These are phyloP conservation scores for Perilla frutescens DNA, from an alignment of 257 asterid species.

Conservation along the genomic window DNA sequence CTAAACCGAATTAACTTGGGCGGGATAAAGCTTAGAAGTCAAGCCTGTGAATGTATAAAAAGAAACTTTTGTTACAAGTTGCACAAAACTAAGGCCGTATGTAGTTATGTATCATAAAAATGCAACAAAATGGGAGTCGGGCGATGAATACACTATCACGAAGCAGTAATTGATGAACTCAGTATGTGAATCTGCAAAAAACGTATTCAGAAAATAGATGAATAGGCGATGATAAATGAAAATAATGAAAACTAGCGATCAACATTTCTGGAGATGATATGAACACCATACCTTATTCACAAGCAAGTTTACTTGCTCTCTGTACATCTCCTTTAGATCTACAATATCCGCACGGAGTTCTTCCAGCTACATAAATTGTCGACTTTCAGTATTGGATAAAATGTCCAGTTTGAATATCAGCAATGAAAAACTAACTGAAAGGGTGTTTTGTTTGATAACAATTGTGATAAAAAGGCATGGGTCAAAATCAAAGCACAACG, in stretches of 20 bases:
- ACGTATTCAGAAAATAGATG: neutral
- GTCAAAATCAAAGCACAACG: neutral
- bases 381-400: constrained; percentile 22
- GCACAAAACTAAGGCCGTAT: constrained; percentile 6
- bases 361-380: constrained; percentile 68
- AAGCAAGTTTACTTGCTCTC: constrained; percentile 96
- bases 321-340: constrained; percentile 96
- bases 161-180: constrained; percentile 57
- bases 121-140: constrained; percentile 13
- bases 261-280: constrained; percentile 1
- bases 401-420: neutral
- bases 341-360: constrained; percentile 94
- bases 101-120: constrained; percentile 25
- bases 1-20: constrained; percentile 9
- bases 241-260: neutral
- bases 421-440: neutral
- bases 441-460: too few relatives aligned
- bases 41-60: constrained; percentile 8
- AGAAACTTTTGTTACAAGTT: constrained; percentile 21
- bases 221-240: neutral
- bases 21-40: neutral
- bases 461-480: neutral
- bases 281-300: constrained; percentile 72
- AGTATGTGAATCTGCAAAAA: constrained; percentile 71
- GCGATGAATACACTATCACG: constrained; percentile 32